Conservation (phyloP, 164 flowering plant species). For the Sedum album region DNA sequence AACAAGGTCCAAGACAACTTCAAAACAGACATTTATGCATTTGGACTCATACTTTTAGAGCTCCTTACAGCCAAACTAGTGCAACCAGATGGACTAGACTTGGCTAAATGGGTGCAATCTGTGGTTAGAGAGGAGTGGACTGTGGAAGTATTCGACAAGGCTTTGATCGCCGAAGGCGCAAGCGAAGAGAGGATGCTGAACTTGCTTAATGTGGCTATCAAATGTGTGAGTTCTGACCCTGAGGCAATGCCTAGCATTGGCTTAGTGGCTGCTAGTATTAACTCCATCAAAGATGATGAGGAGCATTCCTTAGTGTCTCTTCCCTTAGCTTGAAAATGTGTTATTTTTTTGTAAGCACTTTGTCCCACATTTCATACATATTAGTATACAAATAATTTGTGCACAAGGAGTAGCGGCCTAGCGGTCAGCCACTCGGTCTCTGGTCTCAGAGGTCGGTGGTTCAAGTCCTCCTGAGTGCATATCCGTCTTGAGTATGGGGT, state of each 20-base stretch:
- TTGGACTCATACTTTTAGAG: constrained; percentile 58
- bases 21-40: constrained; percentile 39
- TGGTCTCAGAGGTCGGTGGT: no score
- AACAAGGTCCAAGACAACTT: constrained; percentile 14
- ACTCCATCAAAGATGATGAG: constrained; percentile 45
- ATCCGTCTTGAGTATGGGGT: no score
- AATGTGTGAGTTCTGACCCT: constrained; percentile 39
- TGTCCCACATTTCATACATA: neutral
- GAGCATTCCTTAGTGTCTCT: constrained; percentile 33
- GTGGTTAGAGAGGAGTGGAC: constrained; percentile 72
- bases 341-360: neutral
- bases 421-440: no score
- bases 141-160: constrained; percentile 53
- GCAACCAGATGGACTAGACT: constrained; percentile 34
- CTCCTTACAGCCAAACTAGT: constrained; percentile 53
- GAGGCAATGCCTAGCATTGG: constrained; percentile 46
- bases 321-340: neutral
- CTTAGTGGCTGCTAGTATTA: constrained; percentile 43
- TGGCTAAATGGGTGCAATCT: constrained; percentile 55
- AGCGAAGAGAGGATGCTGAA: constrained; percentile 64
- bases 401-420: no score
- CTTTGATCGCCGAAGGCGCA: constrained; percentile 36
- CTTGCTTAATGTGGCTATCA: constrained; percentile 51
- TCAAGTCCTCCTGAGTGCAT: no score
- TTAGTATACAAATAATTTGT: neutral